These are phyloP conservation scores for Talaromyces piceae DNA, from an alignment of 2,329 filamentous ascomycete species.

Conservation along the genomic window DNA sequence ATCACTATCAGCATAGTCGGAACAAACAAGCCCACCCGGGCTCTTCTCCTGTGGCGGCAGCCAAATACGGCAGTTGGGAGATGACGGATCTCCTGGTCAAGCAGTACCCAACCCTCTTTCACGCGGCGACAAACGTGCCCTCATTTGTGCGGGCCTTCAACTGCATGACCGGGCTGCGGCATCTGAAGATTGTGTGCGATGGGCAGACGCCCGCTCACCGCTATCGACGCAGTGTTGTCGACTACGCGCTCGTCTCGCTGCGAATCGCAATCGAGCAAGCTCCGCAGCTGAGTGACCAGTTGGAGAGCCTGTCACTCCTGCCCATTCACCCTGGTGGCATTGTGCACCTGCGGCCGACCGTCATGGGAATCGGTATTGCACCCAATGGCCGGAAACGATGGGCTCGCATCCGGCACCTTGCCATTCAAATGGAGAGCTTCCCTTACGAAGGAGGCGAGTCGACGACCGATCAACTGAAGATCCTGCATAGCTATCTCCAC, in stretches of 20 bases:
- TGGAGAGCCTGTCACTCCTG: conserved; percentile 64
- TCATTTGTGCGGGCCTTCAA: conserved; percentile 72
- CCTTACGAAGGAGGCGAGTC: conserved; percentile 51
- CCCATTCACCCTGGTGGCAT: conserved; percentile 69
- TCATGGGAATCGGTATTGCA: conserved; percentile 64
- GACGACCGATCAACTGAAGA: conserved; percentile 60
- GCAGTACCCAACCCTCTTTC: conserved; percentile 83
- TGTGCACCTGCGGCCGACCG: conserved; percentile 63
- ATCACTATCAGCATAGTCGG: conserved; percentile 14
- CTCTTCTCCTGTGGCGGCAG: conserved; percentile 22
- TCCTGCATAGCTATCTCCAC: conserved; percentile 74
- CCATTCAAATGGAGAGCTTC: conserved; percentile 65
- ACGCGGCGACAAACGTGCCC: conserved; percentile 78
- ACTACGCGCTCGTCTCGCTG: conserved; percentile 82
- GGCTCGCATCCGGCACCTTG: conserved; percentile 67
- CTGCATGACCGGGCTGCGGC: conserved; percentile 60
- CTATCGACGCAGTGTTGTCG: conserved; percentile 69
- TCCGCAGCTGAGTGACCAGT: conserved; percentile 47
- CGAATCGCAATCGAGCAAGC: conserved; percentile 74
- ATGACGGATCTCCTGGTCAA: conserved; percentile 74
- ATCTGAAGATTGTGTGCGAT: conserved; percentile 70
- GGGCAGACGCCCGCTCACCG: conserved; percentile 61
- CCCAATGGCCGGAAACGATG: conserved; percentile 66
- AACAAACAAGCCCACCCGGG: conserved; percentile 23
- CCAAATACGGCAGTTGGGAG: conserved; percentile 72